A percentile compares a stretch with the other conserved stretches of the same genome.
Evolutionary conservation across 805 yeast genomes (phyloP).

Genomic region (Candida orba): DNA sequence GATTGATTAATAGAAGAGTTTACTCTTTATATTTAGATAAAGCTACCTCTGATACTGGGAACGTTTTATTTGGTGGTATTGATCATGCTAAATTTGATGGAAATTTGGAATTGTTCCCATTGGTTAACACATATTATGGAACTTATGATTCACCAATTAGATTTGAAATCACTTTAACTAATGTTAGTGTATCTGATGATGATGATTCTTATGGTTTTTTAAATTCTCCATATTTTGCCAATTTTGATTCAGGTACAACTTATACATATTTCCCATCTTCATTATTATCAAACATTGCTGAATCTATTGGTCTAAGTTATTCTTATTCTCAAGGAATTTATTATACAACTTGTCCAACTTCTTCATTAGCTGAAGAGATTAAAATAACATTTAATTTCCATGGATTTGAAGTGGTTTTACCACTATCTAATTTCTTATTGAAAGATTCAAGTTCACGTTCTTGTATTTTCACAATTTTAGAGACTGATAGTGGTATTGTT

Average conservation of each 20-base stretch:
- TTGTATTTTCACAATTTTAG: conserved; percentile 40
- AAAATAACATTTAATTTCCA: conserved; percentile 36
- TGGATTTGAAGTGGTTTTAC: conserved; percentile 46
- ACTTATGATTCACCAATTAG: conserved; percentile 33
- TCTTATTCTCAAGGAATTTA: conserved; percentile 37
- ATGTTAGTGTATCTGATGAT: conserved; percentile 3
- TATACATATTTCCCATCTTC: conserved; percentile 36
- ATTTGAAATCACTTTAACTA: conserved; percentile 38
- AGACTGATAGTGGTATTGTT: conserved; percentile 27
- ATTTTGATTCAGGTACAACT: conserved; percentile 39
- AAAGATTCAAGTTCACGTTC: conserved; percentile 18
- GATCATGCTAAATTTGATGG: conserved; percentile 60
- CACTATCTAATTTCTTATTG: conserved; percentile 31
- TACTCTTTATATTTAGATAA: conserved; percentile 59
- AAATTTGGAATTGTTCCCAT: conserved; percentile 39
- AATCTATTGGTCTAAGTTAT: conserved; percentile 36
- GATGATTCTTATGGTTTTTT: conserved; percentile 1
- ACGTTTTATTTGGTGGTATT: conserved; percentile 65
- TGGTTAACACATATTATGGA: conserved; percentile 26
- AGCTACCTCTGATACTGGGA: conserved; percentile 36
- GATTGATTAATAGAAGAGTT: conserved; percentile 44
- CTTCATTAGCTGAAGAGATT: conserved; percentile 8
- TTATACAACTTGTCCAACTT: conserved; percentile 34
- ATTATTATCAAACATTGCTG: conserved; percentile 29
- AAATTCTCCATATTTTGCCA: conserved; percentile 24